Evolutionary conservation across 208 protist genomes (phyloP).

Genomic region (Phytomonas serpens): DNA sequence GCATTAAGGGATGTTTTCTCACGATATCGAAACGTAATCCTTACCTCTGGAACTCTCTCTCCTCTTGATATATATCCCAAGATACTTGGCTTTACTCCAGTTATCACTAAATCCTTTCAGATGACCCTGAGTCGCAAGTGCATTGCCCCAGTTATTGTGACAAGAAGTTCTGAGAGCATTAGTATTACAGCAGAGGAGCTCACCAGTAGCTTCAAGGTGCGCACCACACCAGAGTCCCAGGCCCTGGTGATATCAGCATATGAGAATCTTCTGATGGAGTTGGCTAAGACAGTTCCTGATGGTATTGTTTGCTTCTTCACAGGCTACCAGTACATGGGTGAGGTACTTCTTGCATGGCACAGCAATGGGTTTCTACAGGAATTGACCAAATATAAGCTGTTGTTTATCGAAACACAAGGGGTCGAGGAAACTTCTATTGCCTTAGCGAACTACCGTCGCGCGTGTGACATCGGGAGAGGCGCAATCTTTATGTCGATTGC

Average conservation of each 20-base stretch:
- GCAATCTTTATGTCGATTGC: slow-evolving; percentile 98
- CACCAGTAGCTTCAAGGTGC: slow-evolving; percentile 87
- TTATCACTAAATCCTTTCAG: slow-evolving; percentile 86
- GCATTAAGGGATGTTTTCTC: slow-evolving; percentile 95
- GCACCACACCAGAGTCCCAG: slow-evolving; percentile 70
- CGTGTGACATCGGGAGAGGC: slow-evolving; percentile 97
- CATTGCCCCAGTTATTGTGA: slow-evolving; percentile 93
- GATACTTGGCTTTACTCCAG: slow-evolving; percentile 95
- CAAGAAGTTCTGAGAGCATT: slow-evolving; percentile 79
- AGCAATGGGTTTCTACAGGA: slow-evolving; percentile 88
- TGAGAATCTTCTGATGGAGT: slow-evolving; percentile 91
- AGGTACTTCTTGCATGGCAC: slow-evolving; percentile 92
- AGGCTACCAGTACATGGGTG: slow-evolving; percentile 93
- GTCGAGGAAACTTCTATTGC: slow-evolving; percentile 96
- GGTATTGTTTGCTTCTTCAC: slow-evolving; percentile 98
- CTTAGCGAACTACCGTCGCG: slow-evolving; percentile 95
- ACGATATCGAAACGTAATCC: slow-evolving; percentile 93
- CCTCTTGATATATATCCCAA: slow-evolving; percentile 99
- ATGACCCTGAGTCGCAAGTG: slow-evolving; percentile 95
- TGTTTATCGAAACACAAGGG: slow-evolving; percentile 98
- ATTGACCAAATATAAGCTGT: slow-evolving; percentile 94
- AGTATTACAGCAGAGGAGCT: slow-evolving; percentile 85
- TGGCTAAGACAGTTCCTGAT: slow-evolving; percentile 95
- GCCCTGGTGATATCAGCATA: slow-evolving; percentile 94
- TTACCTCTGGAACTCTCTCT: slow-evolving; percentile 97